These are phyloP conservation scores for Colletotrichum tofieldiae DNA, from an alignment of 2,329 filamentous ascomycete species.

Conservation along the genomic window DNA sequence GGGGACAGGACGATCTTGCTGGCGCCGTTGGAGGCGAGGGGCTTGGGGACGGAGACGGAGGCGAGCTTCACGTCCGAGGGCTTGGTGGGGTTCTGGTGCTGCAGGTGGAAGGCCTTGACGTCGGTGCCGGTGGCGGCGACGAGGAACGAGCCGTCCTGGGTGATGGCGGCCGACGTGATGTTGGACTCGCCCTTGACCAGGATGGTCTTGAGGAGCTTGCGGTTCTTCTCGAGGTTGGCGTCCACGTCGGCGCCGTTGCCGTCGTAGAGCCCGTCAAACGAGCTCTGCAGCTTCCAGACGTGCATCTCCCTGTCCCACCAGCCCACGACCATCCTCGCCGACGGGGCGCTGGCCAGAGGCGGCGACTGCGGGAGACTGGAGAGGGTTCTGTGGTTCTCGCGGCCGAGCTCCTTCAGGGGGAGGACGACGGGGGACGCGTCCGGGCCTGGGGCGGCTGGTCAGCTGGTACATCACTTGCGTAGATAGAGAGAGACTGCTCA, in stretches of 20 bases:
- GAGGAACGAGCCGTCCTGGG: conserved; percentile 79
- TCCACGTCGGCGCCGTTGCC: conserved; percentile 57
- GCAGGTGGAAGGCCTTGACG: conserved; percentile 83
- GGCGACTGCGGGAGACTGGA: conserved; percentile 87
- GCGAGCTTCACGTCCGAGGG: conserved; percentile 77
- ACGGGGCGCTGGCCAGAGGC: conserved; percentile 80
- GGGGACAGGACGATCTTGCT: conserved; percentile 79
- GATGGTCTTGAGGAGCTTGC: conserved; percentile 79
- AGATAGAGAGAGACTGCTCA: conserved; percentile 56
- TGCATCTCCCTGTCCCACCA: conserved; percentile 94
- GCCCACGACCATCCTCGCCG: conserved; percentile 83
- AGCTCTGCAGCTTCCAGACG: conserved; percentile 77
- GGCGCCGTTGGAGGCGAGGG: conserved; percentile 75
- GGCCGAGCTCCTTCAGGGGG: conserved; percentile 80
- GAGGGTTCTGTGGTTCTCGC: conserved; percentile 87
- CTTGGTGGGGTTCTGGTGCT: conserved; percentile 64
- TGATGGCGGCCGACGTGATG: conserved; percentile 83
- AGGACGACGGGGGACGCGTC: conserved; percentile 88
- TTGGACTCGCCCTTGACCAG: conserved; percentile 83
- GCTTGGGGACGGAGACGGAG: conserved; percentile 76
- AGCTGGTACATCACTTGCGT: background rate
- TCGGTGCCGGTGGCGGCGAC: conserved; percentile 82
- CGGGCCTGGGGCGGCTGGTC: conserved; percentile 70
- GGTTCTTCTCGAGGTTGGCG: conserved; percentile 65
- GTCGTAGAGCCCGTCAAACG: conserved; percentile 63